Evolutionary conservation across 495 filamentous ascomycete species (phyloP), one percentile per base, ranked within the genome.

Genomic region (Geopyxis carbonaria): DNA sequence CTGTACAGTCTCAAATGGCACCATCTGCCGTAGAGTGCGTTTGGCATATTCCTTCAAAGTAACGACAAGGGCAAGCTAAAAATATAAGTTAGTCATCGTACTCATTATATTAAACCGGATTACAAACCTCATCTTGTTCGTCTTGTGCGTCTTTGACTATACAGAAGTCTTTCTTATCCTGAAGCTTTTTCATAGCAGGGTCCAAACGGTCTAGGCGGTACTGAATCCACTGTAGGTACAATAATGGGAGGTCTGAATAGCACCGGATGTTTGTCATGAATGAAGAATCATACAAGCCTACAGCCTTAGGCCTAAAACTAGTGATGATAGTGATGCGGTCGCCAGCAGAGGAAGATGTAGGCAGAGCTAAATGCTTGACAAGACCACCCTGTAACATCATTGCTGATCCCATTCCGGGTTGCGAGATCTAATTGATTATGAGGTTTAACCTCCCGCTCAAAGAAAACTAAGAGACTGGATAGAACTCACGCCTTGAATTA

Each of bases 251-350:
- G 35, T 58, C 37, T 2, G 57, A 45, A 38, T 58, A 55, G 1
- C 50, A 48, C 1, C 58, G 46, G 14, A 61, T 45, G 23, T 61
- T 61, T 1, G 55, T 55, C 5, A 58, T 43, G 38, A 48, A 58
- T 34, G 53, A 58, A 7, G 44, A 45, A 34, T 61, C 58, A 9
- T 53, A 54, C 0, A 56, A 15, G 21, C 39, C 51, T 2, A 46
- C 39, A 0, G 50, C 28, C n/a, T 45, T 50, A 1, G 58, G 45
- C 0, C 58, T 55, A 24, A 50, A 58, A 1, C 55, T 58, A 10
- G 57, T 61, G 21, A 61, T 51, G 2, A 55, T 55, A 1, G 59
- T 48, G 25, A 61, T 59, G 4, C 59, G 56, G 36, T 61, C 59
- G 21, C 19, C 21, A 10, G 45, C 36, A 6, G 54, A 43, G 11